These are phyloP conservation scores for Boletus tylopilopsis DNA, from an alignment of 768 basidiomycete species.

Conservation along the genomic window DNA sequence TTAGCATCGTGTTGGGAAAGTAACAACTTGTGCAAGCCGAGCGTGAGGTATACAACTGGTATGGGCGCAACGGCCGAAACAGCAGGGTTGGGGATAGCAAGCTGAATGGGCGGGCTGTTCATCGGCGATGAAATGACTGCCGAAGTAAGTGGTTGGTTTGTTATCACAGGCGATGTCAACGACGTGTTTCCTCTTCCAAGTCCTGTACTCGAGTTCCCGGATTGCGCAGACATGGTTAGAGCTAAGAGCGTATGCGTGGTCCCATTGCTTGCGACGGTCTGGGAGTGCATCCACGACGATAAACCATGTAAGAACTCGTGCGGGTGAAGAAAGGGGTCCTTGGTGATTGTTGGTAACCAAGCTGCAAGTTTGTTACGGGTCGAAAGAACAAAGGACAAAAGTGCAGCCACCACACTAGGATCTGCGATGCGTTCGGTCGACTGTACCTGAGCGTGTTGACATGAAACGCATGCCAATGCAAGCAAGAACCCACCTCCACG, in stretches of 20 bases:
- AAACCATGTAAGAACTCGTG: constrained; percentile 52
- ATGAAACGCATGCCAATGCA: not conserved
- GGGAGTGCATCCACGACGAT: constrained; percentile 24
- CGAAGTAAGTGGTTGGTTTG: constrained; percentile 6
- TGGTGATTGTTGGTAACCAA: constrained; percentile 48
- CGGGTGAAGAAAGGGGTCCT: constrained; percentile 78
- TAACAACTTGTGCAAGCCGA: constrained; percentile 20
- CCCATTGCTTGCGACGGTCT: constrained; percentile 10
- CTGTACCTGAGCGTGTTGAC: constrained; percentile 30
- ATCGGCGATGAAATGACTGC: constrained; percentile 2
- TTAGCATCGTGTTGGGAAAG: constrained; percentile 28
- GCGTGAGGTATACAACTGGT: constrained; percentile 22
- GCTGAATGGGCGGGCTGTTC: constrained; percentile 4
- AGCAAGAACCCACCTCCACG: constrained; percentile 46
- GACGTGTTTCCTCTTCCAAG: constrained; percentile 12
- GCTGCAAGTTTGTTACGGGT: constrained; percentile 67
- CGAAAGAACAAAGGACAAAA: constrained; percentile 65
- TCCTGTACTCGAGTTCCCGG: constrained; percentile 12
- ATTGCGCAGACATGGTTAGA: constrained; percentile 21
- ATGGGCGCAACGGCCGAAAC: not conserved
- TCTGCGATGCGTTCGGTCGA: constrained; percentile 72
- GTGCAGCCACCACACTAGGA: constrained; percentile 64
- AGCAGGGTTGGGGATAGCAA: constrained; percentile 13
- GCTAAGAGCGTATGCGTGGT: constrained; percentile 29
- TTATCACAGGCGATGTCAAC: constrained; percentile 17